These are phyloP conservation scores for Castanospermum australe DNA, from an alignment of 306 rosid genomes.

Conservation along the genomic window DNA sequence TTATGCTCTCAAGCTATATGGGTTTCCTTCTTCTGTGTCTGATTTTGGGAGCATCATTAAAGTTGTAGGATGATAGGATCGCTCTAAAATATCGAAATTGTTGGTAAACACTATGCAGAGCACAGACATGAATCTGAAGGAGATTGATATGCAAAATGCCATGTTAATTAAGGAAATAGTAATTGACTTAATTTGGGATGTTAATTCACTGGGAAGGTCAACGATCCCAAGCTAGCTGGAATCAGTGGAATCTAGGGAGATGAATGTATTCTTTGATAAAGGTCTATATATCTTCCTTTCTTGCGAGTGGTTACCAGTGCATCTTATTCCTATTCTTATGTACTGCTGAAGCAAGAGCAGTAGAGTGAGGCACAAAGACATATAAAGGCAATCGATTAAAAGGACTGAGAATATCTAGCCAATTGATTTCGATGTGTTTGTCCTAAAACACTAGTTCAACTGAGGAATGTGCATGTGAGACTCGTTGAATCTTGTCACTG, in stretches of 20 bases:
- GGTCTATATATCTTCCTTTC: background rate
- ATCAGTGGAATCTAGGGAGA: background rate
- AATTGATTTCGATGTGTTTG: background rate
- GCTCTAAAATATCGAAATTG: background rate
- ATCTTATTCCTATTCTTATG: conserved; percentile 4
- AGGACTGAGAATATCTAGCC: background rate
- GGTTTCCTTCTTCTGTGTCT: conserved; percentile 18
- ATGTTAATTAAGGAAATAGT: background rate
- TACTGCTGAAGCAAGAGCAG: background rate
- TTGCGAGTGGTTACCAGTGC: background rate
- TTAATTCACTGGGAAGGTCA: background rate
- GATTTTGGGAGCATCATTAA: conserved; percentile 16
- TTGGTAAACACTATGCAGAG: background rate
- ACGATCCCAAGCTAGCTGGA: background rate
- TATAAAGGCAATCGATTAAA: background rate
- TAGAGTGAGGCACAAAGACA: background rate
- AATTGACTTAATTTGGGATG: background rate
- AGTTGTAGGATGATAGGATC: background rate
- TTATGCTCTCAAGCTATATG: background rate
- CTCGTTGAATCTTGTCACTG: background rate
- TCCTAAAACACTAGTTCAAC: background rate
- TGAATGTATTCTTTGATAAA: background rate
- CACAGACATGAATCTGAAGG: background rate
- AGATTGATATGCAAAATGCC: background rate
- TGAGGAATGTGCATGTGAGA: background rate